Evolutionary conservation across 768 basidiomycete genomes (phyloP), one percentile per base, ranked within the genome.

Genomic region (Suillus variegatus): DNA sequence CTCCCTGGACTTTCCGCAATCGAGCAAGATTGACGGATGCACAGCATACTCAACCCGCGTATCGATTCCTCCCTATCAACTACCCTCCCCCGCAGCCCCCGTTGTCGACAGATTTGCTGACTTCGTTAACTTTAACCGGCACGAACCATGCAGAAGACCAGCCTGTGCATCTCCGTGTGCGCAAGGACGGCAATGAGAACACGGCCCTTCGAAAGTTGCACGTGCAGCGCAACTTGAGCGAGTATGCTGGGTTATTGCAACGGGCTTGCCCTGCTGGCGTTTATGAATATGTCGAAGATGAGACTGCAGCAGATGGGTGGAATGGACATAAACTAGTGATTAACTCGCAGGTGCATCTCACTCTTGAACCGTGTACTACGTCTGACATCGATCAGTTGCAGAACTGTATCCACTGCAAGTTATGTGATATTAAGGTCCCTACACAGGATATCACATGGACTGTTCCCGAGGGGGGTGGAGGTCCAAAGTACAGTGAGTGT

Each of bases 71-170:
- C 69, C 92, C 92, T 0, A 95, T 96, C 71, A 82, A 87, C 6
- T 97, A 98, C 77, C 96, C 96, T 1, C 78, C 88, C 6, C 94
- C 92, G 61, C 89, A 98, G 74, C 88, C 95, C 2, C 93, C 94
- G 8, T 81, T 99, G 18, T 94, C 93, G 6, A 98, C 97, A 36
- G 97, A 99, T 74, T 81, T 99, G 71, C 82, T 99, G 75, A 99
- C 94, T 0, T 92, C 91, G 41, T 85, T 99, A 43, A 84, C 92
- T 3, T 84, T 97, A 52, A 97, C 97, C 8, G 93, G 92, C 0
- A 98, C 97, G 20, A 97, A 97, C 73, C 97, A 99, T 73, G 89
- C 92, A n/a, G 97, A 99, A 75, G 95, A 98, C 75, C 95, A 98
- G 75, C 94, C 91, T 3, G 81, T 94, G 16, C 97, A 99, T 78